phyloP scores from a whole-genome alignment of 331 rosid species.

The Malus hybrid region DNA sequence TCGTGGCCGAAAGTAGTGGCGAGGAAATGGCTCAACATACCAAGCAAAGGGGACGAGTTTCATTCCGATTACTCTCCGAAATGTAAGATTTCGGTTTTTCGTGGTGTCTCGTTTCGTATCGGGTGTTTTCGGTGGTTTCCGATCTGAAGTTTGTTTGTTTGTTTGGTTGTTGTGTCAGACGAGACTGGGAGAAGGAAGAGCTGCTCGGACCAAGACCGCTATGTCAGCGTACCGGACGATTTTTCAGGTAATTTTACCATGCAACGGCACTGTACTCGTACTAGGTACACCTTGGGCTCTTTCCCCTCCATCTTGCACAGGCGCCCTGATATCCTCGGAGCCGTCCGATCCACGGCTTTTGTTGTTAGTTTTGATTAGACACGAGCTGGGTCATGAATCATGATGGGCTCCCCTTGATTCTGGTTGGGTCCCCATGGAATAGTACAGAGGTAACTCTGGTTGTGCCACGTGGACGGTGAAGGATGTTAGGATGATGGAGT shows the following conservation, averaged over 20 bases:
- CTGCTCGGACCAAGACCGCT: constrained; percentile 58
- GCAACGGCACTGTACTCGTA: neutral
- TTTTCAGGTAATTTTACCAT: constrained; percentile 44
- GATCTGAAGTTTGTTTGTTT: neutral
- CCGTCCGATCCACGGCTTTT: constrained; percentile 25
- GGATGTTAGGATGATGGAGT: neutral
- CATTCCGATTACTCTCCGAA: constrained; percentile 26
- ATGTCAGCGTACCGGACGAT: constrained; percentile 40
- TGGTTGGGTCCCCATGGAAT: neutral
- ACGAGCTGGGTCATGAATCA: neutral
- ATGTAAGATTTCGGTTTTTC: constrained; percentile 27
- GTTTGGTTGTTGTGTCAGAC: constrained; percentile 20
- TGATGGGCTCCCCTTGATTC: neutral
- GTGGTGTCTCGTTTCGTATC: neutral
- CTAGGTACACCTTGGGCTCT: neutral
- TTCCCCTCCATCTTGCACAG: neutral
- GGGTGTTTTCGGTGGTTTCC: neutral
- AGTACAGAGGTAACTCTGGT: neutral
- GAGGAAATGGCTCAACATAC: constrained; percentile 71
- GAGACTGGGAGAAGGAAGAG: constrained; percentile 45
- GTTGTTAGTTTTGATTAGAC: constrained; percentile 13
- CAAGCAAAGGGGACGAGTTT: constrained; percentile 36
- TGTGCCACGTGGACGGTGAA: constrained; percentile 35
- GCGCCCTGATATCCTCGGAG: neutral
- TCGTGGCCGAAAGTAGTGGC: constrained; percentile 58